phyloP scores from a whole-genome alignment of 495 filamentous ascomycete species.

The Daldinia loculata region DNA sequence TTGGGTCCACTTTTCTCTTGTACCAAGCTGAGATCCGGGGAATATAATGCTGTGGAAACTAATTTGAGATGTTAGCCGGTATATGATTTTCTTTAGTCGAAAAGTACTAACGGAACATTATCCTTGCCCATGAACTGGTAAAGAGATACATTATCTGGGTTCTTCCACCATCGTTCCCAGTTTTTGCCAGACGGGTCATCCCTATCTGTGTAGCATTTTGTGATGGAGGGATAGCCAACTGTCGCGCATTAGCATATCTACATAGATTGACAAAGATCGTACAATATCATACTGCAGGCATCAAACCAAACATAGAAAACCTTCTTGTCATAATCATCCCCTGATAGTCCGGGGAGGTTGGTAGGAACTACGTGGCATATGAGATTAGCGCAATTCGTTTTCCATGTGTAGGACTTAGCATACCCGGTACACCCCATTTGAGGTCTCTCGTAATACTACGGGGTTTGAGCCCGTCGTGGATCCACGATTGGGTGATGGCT shows the following conservation, averaged over 20 bases:
- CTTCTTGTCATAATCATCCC: slow-evolving; percentile 75
- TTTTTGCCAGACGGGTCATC: slow-evolving; percentile 51
- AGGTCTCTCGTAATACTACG: slow-evolving; percentile 93
- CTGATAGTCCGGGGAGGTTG: slow-evolving; percentile 59
- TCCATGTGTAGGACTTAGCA: slow-evolving; percentile 37
- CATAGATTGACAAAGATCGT: neutral
- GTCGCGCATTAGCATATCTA: slow-evolving; percentile 11
- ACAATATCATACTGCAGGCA: slow-evolving; percentile 68
- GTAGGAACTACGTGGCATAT: slow-evolving; percentile 39
- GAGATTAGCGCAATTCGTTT: slow-evolving; percentile 14
- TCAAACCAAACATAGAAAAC: slow-evolving; percentile 99
- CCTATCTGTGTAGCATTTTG: slow-evolving; percentile 81
- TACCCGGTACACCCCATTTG: slow-evolving; percentile 81
- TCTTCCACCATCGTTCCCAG: slow-evolving; percentile 96
- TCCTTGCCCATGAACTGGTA: slow-evolving; percentile 99
- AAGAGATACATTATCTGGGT: slow-evolving; percentile 85
- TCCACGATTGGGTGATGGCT: slow-evolving; percentile 77
- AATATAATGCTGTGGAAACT: slow-evolving; percentile 72
- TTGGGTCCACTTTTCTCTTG: slow-evolving; percentile 87
- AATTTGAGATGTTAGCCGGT: slow-evolving; percentile 19
- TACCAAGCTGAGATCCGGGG: slow-evolving; percentile 86
- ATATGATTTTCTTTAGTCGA: neutral
- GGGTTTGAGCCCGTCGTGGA: slow-evolving; percentile 80
- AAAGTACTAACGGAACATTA: slow-evolving; percentile 84
- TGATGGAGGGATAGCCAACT: slow-evolving; percentile 93